A percentile compares a stretch with the other conserved stretches of the same genome.
phyloP scores from a whole-genome alignment of 257 asterid species.

The Solanum piurae region DNA sequence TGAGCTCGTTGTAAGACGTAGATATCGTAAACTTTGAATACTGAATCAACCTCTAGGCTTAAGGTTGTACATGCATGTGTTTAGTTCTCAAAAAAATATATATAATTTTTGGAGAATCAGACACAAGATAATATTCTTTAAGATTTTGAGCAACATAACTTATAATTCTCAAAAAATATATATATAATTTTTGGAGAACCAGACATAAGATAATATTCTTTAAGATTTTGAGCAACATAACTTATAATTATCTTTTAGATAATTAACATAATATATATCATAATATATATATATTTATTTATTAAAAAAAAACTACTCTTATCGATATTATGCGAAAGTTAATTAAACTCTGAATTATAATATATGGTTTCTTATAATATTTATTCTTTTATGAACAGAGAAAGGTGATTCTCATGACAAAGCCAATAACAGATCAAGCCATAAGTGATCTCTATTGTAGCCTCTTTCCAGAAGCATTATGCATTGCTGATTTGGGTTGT shows the following conservation, averaged over 20 bases:
- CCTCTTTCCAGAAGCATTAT: background rate
- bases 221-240: too few relatives aligned
- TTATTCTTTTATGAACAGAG: conserved; percentile 5
- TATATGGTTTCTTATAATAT: background rate
- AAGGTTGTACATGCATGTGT: background rate
- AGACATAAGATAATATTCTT: background rate
- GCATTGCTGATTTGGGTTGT: conserved; percentile 9
- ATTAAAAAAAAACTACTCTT: background rate
- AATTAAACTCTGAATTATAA: background rate
- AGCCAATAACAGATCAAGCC: conserved; percentile 28
- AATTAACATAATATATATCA: too few relatives aligned
- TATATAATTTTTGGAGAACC: background rate
- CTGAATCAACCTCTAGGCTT: too few relatives aligned
- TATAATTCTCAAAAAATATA: background rate
- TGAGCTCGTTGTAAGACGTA: accelerated
- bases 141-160: too few relatives aligned
- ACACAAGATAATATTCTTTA: background rate
- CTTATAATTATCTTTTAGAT: too few relatives aligned
- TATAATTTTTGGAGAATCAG: background rate
- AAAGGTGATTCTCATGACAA: conserved; percentile 34
- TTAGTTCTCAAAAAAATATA: background rate
- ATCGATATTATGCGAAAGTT: background rate
- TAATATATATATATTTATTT: too few relatives aligned
- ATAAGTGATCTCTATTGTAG: conserved; percentile 10
- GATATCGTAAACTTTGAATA: too few relatives aligned